A percentile compares a stretch with the other conserved stretches of the same genome.
phyloP scores from a whole-genome alignment of 2,329 filamentous ascomycete species.

The Tolypocladium ophioglossoides region DNA sequence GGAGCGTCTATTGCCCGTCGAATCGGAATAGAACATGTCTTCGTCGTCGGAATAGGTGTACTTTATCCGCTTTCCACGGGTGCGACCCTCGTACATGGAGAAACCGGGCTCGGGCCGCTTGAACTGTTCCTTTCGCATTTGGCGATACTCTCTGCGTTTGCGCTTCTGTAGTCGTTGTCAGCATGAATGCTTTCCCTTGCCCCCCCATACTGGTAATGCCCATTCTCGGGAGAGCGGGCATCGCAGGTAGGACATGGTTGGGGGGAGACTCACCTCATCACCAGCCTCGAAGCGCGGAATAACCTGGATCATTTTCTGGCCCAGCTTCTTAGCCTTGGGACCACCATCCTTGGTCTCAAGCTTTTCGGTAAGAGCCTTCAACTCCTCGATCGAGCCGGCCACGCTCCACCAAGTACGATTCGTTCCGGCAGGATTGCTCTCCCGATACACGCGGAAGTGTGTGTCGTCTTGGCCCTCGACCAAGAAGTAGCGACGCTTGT shows the following conservation, averaged over 20 bases:
- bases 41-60: conserved; percentile 94
- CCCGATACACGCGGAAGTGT: conserved; percentile 84
- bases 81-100: conserved; percentile 91
- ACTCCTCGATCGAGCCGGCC: conserved; percentile 80
- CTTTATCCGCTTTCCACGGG: conserved; percentile 88
- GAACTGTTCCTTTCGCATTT: conserved; percentile 78
- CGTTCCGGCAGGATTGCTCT: conserved; percentile 72
- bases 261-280: conserved; percentile 57
- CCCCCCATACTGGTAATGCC: neutral
- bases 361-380: conserved; percentile 64
- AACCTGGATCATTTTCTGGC: conserved; percentile 66
- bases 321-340: conserved; percentile 68
- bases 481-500: conserved; percentile 88
- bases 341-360: conserved; percentile 68
- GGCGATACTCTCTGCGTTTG: conserved; percentile 82
- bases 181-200: neutral
- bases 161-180: conserved; percentile 57
- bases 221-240: too few species aligned
- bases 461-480: conserved; percentile 93
- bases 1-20: conserved; percentile 51
- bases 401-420: conserved; percentile 85
- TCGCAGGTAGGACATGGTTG: neutral
- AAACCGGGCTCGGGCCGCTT: conserved; percentile 79
- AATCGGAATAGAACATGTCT: conserved; percentile 57
- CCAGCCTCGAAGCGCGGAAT: conserved; percentile 87